Percentiles rank a stretch among this genome's conserved stretches.
Evolutionary conservation across 2,329 filamentous ascomycete species (phyloP).

Genomic region (Aspergillaceae sp.): DNA sequence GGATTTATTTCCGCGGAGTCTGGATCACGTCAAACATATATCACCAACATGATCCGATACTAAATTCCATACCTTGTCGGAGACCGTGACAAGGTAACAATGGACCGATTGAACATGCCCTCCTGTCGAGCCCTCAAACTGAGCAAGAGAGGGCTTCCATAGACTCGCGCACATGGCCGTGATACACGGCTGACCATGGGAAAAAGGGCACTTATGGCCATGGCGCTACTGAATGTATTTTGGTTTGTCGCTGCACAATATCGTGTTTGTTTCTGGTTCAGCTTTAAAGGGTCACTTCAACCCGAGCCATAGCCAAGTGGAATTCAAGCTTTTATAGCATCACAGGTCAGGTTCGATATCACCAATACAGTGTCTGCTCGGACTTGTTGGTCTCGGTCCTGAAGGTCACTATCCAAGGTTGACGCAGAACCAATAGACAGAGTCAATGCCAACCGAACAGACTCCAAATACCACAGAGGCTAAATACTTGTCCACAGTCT

Average conservation of each 20-base stretch:
- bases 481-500: too few relatives aligned
- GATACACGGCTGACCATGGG: slow-evolving; percentile 7
- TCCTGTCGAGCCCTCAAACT: not conserved
- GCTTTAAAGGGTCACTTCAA: not conserved
- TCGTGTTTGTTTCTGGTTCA: not conserved
- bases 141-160: not conserved
- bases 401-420: not conserved
- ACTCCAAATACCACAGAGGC: not conserved
- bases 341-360: not conserved
- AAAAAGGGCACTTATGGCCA: slow-evolving; percentile 8
- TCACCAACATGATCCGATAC: too few relatives aligned
- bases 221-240: slow-evolving; percentile 1
- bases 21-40: too few relatives aligned
- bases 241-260: not conserved
- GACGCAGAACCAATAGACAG: not conserved
- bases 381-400: not conserved
- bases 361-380: too few relatives aligned
- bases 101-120: not conserved
- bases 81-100: not conserved
- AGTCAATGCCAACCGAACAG: not conserved
- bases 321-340: not conserved
- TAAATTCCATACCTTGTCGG: not conserved
- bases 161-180: slow-evolving; percentile 3
- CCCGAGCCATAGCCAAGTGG: not conserved
- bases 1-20: not conserved